Evolutionary conservation across 2,329 filamentous ascomycete genomes (phyloP).

Genomic region (Pseudogymnoascus verrucosus): DNA sequence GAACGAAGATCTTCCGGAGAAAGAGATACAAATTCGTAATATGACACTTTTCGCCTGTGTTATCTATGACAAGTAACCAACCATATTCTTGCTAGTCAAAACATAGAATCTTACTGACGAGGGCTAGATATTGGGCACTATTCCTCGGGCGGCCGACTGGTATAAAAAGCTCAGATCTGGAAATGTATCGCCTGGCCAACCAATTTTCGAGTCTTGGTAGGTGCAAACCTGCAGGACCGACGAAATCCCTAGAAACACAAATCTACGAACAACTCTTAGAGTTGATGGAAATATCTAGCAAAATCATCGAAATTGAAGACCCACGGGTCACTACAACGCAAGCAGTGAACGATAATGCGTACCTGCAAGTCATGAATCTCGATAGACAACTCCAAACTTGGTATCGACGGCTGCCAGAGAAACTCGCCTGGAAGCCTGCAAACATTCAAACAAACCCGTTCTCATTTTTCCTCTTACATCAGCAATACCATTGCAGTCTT

Average conservation of each 20-base stretch:
- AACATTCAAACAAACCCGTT: constrained; percentile 42
- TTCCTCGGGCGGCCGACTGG: constrained; percentile 45
- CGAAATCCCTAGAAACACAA: constrained; percentile 30
- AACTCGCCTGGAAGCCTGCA: constrained; percentile 40
- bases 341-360: constrained; percentile 35
- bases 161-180: constrained; percentile 45
- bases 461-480: constrained; percentile 47
- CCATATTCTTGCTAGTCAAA: too few relatives aligned
- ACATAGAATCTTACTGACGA: neutral
- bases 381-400: constrained; percentile 47
- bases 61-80: constrained; percentile 40
- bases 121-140: constrained; percentile 38
- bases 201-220: constrained; percentile 37
- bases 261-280: constrained; percentile 46
- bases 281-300: constrained; percentile 47
- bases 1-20: constrained; percentile 35
- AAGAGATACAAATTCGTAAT: constrained; percentile 40
- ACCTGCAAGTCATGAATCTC: constrained; percentile 41
- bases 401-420: constrained; percentile 44
- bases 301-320: constrained; percentile 39
- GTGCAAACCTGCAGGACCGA: constrained; percentile 27
- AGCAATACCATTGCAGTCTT: constrained; percentile 46
- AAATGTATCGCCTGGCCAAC: constrained; percentile 39
- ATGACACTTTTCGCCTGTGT: constrained; percentile 45
- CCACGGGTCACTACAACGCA: constrained; percentile 24